Conservation (phyloP, 2,329 filamentous ascomycete genomes). For the Aureobasidium sp. region DNA sequence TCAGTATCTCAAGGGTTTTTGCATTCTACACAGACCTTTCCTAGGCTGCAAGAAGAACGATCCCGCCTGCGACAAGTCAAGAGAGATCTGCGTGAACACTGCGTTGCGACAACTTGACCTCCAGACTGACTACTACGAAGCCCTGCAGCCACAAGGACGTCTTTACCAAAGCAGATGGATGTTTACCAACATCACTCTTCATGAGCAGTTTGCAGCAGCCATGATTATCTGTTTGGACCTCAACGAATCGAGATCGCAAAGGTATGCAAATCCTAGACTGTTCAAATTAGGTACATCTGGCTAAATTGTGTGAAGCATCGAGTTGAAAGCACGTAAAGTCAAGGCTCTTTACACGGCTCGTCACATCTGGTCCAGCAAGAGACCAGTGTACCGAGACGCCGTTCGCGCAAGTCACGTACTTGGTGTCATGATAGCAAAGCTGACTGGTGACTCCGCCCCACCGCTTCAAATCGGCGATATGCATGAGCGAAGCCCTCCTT, state of each 20-base stretch:
- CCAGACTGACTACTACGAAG: constrained; percentile 36
- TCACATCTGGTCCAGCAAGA: constrained; percentile 1
- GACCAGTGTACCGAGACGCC: neutral
- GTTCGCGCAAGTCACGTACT: constrained; percentile 1
- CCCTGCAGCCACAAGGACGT: constrained; percentile 31
- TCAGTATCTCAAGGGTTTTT: constrained; percentile 36
- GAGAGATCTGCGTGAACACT: constrained; percentile 34
- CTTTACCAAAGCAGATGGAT: constrained; percentile 31
- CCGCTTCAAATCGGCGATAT: neutral
- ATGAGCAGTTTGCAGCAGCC: constrained; percentile 34
- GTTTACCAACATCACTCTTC: constrained; percentile 27
- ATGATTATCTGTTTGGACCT: constrained; percentile 34
- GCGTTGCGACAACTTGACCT: constrained; percentile 36
- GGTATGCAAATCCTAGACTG: neutral
- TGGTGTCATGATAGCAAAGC: neutral
- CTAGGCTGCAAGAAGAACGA: constrained; percentile 28
- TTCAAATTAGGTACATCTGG: neutral
- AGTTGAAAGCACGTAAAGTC: neutral
- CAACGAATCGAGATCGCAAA: neutral
- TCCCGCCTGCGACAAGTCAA: constrained; percentile 32
- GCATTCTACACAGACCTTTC: constrained; percentile 41
- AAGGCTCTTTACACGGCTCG: neutral
- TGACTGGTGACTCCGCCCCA: neutral
- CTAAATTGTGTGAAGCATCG: neutral
- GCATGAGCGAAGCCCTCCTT: too few relatives aligned